Evolutionary conservation across 1,284 basidiomycete genomes (phyloP), one percentile per base, ranked within the genome.

Genomic region (Fistulinella cinereoalba): DNA sequence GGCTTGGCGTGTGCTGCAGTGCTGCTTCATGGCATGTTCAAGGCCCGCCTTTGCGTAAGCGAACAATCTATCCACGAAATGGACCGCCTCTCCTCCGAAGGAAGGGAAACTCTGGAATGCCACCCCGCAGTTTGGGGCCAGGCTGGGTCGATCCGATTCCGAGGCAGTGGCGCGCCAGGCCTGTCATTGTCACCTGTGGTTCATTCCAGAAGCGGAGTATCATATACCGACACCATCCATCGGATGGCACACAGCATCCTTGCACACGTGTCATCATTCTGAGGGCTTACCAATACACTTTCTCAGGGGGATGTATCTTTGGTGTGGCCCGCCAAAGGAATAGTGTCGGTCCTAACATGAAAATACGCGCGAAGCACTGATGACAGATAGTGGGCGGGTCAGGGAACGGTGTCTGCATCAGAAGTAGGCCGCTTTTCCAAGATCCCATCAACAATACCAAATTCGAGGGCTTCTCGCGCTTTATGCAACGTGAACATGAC

Each of bases 381-480:
- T 25, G 21, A 47, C 32, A 43, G 36, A 41, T 46, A 43, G 49
- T 16, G 34, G 24, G 36, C 10, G 18, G 37, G 12, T 65, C 49
- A 63, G 47, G 58, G 51, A 57, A 51, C 55, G 31, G 62, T 52
- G 50, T 69, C 67, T 44, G 56, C 41, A 40, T 71, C 70, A 41
- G 71, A 64, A 53, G 61, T 64, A 39, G 85, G 85, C 49, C 85
- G 72, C 61, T 77, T 84, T 68, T 89, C 83, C 42, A 96, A 75
- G 53, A 96, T 90, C 41, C 84, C 85, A 70, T 97, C 93, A 34
- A 96, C 87, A 50, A 97, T 88, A 23, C 93, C 92, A 68, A 96
- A 96, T 37, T 83, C 78, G 55, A 92, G 73, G 13, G 92, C 91
- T 72, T 93, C 88, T 62, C 85, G 79, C 5, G 92, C 88, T 89